phyloP scores from a whole-genome alignment of 225 moss, liverwort and hornwort species.

The Ulota crispa region DNA sequence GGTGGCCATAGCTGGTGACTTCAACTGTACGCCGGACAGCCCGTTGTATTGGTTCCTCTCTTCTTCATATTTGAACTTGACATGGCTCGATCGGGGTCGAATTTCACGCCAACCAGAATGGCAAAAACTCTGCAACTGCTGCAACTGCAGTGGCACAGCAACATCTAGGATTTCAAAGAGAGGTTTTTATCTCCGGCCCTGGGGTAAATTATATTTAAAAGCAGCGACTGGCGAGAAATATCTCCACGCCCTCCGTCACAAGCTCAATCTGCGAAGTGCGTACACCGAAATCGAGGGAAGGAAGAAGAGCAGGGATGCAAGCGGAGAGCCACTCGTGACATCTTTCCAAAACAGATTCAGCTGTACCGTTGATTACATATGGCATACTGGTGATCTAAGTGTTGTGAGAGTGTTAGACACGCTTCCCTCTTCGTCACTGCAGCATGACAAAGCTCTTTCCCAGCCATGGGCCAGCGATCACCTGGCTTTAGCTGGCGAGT shows the following conservation, averaged over 20 bases:
- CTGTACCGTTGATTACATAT: slow-evolving; percentile 74
- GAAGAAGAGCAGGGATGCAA: slow-evolving; percentile 47
- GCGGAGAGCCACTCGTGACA: slow-evolving; percentile 63
- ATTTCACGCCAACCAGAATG: slow-evolving; percentile 57
- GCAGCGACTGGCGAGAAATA: slow-evolving; percentile 65
- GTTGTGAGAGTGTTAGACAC: slow-evolving; percentile 61
- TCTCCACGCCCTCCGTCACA: slow-evolving; percentile 48
- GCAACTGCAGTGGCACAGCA: neutral
- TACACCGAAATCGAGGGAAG: slow-evolving; percentile 66
- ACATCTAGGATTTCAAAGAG: neutral
- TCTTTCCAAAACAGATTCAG: slow-evolving; percentile 43
- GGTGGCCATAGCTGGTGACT: slow-evolving; percentile 63
- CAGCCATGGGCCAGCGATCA: slow-evolving; percentile 73
- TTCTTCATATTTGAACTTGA: slow-evolving; percentile 44
- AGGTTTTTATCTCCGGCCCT: neutral
- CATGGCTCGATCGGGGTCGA: slow-evolving; percentile 41
- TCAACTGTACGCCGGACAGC: slow-evolving; percentile 60
- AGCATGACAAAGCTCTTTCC: slow-evolving; percentile 26
- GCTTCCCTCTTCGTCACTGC: slow-evolving; percentile 41
- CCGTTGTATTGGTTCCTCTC: neutral
- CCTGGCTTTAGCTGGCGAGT: slow-evolving; percentile 64
- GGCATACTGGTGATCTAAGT: slow-evolving; percentile 57
- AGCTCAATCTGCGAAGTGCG: slow-evolving; percentile 63
- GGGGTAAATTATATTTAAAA: slow-evolving; percentile 58
- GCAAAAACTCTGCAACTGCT: neutral